Conservation (phyloP, 805 yeast genomes). For the Kazachstania martiniae region DNA sequence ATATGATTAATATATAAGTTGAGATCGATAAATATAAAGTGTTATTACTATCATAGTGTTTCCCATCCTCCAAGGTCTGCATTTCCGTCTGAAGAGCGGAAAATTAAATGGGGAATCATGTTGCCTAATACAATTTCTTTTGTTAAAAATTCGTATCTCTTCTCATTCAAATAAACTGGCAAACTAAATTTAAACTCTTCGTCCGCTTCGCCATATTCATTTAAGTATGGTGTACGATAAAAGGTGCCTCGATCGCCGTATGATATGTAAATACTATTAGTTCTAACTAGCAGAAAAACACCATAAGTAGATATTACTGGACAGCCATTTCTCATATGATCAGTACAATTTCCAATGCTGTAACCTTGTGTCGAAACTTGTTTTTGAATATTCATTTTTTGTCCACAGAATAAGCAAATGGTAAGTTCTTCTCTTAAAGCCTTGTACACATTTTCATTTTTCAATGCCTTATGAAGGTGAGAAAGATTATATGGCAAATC, state of each 20-base stretch:
- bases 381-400: conserved; percentile 55
- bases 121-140: conserved; percentile 69
- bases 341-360: conserved; percentile 65
- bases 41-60: conserved; percentile 22
- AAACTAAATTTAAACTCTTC: conserved; percentile 61
- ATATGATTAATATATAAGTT: no score
- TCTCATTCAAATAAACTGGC: conserved; percentile 53
- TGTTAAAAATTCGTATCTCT: conserved; percentile 55
- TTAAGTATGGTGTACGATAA: conserved; percentile 72
- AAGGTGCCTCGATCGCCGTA: conserved; percentile 72
- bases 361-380: conserved; percentile 37
- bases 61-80: conserved; percentile 96
- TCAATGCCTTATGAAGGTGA: conserved; percentile 4
- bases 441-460: conserved; percentile 30
- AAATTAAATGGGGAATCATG: conserved; percentile 64
- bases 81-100: conserved; percentile 67
- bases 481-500: conserved; percentile 9
- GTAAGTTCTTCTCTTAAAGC: conserved; percentile 56
- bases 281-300: conserved; percentile 17
- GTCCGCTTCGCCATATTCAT: conserved; percentile 77
- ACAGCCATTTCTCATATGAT: conserved; percentile 57
- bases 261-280: conserved; percentile 34
- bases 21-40: no score
- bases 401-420: conserved; percentile 75
- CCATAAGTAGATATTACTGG: conserved; percentile 14